phyloP scores from a whole-genome alignment of 257 asterid genomes.

The Schizonepeta tenuifolia region DNA sequence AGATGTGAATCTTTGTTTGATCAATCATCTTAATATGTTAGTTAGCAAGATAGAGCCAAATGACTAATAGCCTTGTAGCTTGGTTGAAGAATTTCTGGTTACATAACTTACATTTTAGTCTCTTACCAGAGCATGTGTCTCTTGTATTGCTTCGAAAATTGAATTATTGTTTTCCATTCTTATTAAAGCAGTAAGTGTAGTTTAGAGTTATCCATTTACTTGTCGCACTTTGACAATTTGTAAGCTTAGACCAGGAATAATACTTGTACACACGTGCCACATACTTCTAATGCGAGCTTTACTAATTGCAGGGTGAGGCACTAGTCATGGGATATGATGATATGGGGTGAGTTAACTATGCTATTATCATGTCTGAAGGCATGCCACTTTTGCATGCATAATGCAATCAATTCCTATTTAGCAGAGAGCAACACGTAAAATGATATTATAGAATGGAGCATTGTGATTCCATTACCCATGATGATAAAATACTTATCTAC shows the following conservation, averaged over 20 bases:
- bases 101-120: constrained; percentile 19
- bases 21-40: constrained; percentile 9
- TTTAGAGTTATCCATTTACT: constrained; percentile 18
- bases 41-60: background rate
- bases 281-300: constrained; percentile 38
- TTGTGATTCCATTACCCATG: constrained; percentile 4
- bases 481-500: background rate
- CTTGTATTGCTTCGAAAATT: constrained; percentile 20
- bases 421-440: constrained; percentile 1
- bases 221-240: constrained; percentile 19
- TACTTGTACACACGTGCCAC: constrained; percentile 22
- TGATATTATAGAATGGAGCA: constrained; percentile 16
- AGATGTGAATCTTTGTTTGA: constrained; percentile 16
- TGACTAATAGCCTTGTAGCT: background rate
- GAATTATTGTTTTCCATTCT: constrained; percentile 21
- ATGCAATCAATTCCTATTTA: constrained; percentile 30
- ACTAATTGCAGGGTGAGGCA: constrained; percentile 89
- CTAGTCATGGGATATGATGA: constrained; percentile 98
- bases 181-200: constrained; percentile 17
- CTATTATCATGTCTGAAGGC: constrained; percentile 13
- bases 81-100: background rate
- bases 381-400: constrained; percentile 20
- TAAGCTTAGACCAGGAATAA: constrained; percentile 1
- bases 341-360: constrained; percentile 83
- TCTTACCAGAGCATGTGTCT: constrained; percentile 1